Percentiles rank a stretch among this genome's conserved stretches.
These are phyloP conservation scores for Tausonia pullulans DNA, from an alignment of 1,284 basidiomycete species.

Conservation along the genomic window DNA sequence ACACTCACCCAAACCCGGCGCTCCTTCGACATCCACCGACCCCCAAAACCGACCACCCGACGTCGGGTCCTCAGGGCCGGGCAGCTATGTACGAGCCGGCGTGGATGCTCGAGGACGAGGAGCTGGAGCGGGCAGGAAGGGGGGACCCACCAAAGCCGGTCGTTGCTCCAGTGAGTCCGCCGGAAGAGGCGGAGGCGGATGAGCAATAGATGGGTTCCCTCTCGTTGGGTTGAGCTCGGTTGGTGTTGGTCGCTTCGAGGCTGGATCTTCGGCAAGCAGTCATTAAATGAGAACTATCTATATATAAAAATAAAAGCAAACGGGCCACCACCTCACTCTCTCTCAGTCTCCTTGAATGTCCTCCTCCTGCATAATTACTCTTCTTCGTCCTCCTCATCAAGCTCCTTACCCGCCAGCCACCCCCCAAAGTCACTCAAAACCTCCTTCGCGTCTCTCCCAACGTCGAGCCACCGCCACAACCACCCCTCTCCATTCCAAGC, in stretches of 20 bases:
- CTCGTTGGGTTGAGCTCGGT: too few relatives aligned
- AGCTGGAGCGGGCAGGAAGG: slow-evolving; percentile 54
- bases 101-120: slow-evolving; percentile 64
- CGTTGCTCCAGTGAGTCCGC: background rate
- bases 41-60: slow-evolving; percentile 15
- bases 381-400: too few relatives aligned
- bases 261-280: too few relatives aligned
- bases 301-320: too few relatives aligned
- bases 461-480: background rate
- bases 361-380: too few relatives aligned
- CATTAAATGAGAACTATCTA: too few relatives aligned
- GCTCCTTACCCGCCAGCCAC: background rate
- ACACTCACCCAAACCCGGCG: slow-evolving; percentile 85
- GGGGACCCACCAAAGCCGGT: slow-evolving; percentile 14
- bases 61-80: background rate
- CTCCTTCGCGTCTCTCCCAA: background rate
- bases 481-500: background rate
- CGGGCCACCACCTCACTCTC: too few relatives aligned
- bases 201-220: background rate
- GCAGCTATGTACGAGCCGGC: slow-evolving; percentile 47
- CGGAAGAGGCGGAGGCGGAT: background rate
- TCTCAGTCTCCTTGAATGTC: too few relatives aligned
- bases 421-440: background rate
- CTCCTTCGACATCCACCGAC: slow-evolving; percentile 39
- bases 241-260: too few relatives aligned